Base-by-base conservation (phyloP, 148 eudicot species). In the Spergularia marina region DNA sequence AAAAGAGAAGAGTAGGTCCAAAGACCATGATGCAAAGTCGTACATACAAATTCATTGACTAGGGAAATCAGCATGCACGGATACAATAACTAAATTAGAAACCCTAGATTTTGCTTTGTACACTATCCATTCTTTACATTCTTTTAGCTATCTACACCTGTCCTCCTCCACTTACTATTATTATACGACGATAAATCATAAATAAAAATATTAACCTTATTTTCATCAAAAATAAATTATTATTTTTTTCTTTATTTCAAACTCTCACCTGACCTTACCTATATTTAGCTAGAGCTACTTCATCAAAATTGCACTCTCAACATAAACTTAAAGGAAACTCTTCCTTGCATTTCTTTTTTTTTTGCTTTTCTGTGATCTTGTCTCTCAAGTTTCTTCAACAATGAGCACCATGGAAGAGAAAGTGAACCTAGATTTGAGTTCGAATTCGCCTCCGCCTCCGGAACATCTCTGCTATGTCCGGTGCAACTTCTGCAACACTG, bases 391-490 rank as follows among this genome's bases (percentile, higher is more conserved):
- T 30, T 10, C 16, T 23, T 21, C 55, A 23, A 53, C 5, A 12
- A 56, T 61, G 78, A 68, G 76, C 79, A 82, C 62, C 82, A 80
- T 76, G 74, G 86, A 84, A 59, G 88, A 87, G 41, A 86, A 78
- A 84, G 40, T 78, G 74, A 61, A 78, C 36, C 36, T 30, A 2
- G 36, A 30, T 65, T 79, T 85, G 87, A 92, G 88, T n/a, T 64
- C 73, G 76, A 83, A 75, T 79, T 88, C 87, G 70, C 79, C 7
- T 44, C 10, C 90, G 66, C 83, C 91, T 16, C 82, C 90, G 60
- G 91, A 92, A 63, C 92, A 89, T 79, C 88, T 92, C 66, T 92
- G 93, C 86, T 92, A 92, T 53, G 96, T 90, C 78, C 91, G 96
- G 1, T 92, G 97, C 89, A 92, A 85, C 89, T 92, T 77, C 59